Evolutionary conservation across 805 yeast genomes (phyloP).

Genomic region (Ogataea methylovora): DNA sequence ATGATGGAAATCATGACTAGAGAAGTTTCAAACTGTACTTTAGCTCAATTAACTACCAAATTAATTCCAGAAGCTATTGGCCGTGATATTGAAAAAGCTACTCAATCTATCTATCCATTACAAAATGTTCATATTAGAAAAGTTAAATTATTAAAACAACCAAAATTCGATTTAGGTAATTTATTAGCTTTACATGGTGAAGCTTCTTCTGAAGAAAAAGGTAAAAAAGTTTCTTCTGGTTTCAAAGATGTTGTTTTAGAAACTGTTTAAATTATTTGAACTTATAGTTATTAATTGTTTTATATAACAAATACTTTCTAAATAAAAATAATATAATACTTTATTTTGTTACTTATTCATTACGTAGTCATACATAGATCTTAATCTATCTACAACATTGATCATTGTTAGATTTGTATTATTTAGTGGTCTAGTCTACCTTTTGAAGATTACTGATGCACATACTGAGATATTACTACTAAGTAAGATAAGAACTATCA

Average conservation of each 20-base stretch:
- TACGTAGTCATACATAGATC: too few species aligned
- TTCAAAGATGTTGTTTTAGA: conserved; percentile 99
- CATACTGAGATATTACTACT: too few species aligned
- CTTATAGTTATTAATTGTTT: too few species aligned
- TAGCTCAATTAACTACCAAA: conserved; percentile 94
- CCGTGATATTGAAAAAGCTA: conserved; percentile 95
- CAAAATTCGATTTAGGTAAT: conserved; percentile 97
- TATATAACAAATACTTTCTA: too few species aligned
- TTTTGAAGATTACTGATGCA: too few species aligned
- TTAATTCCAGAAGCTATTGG: conserved; percentile 98
- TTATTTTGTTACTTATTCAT: too few species aligned
- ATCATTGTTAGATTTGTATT: too few species aligned
- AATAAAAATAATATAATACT: too few species aligned
- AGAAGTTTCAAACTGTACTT: conserved; percentile 91
- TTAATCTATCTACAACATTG: too few species aligned
- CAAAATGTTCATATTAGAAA: conserved; percentile 99
- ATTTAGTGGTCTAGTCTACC: too few species aligned
- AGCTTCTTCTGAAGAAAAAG: conserved; percentile 82
- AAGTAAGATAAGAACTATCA: too few species aligned
- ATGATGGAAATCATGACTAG: conserved; percentile 94
- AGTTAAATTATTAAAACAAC: conserved; percentile 97
- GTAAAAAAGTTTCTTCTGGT: conserved; percentile 91
- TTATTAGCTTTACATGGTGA: conserved; percentile 97
- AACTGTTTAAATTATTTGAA: conserved; percentile 59
- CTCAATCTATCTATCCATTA: conserved; percentile 92